Evolutionary conservation across 2,329 filamentous ascomycete species (phyloP), one percentile per base, ranked within the genome.

Genomic region (Trichoderma sp.): DNA sequence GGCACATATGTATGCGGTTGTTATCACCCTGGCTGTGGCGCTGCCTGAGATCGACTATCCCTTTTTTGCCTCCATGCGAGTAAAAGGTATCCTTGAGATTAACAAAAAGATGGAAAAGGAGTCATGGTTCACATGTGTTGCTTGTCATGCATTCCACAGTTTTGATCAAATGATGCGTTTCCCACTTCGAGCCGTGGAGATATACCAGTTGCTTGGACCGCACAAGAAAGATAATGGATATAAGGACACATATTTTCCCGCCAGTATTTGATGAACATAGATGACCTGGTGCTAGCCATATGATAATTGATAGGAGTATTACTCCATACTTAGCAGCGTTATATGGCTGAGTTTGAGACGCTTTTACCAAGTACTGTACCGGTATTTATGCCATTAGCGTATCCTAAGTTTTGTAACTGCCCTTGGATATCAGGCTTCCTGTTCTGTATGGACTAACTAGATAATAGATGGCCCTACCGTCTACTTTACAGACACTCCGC

Each of bases 231-330:
- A 36, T 5, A 36, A 36, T 36, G 12, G 34, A 36, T 36, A 36
- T 36, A 3, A 1, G 34, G 12, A 36, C 1, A 43, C 6, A n/a
- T 43, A 1, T 9, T 43, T 43, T 4, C 18, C 15, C 2, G 0
- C 15, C 2, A 43, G 39, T 18, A 43, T 43, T 43, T 0, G 39
- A 43, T 43, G 2, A 43, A 43, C 4, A 9, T 43, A 43, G 39
- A n/a, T n/a, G 2, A 43, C 3, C 0, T n/a, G 4, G 39, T n/a
- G 39, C 39, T 43, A n/a, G 39, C 39, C 39, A 43, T 9, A 43
- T 4, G 7, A 4, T 1, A 18, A n/a, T 18, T n/a, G 2, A 2
- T n/a, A 0, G 9, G 39, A 43, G 39, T 8, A 43, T 0, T 11
- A n/a, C 1, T n/a, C 39, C 39, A 1, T 15, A 36, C 14, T 1